These are phyloP conservation scores for Solanum medicagineum DNA, from an alignment of 257 asterid genomes.

Conservation along the genomic window DNA sequence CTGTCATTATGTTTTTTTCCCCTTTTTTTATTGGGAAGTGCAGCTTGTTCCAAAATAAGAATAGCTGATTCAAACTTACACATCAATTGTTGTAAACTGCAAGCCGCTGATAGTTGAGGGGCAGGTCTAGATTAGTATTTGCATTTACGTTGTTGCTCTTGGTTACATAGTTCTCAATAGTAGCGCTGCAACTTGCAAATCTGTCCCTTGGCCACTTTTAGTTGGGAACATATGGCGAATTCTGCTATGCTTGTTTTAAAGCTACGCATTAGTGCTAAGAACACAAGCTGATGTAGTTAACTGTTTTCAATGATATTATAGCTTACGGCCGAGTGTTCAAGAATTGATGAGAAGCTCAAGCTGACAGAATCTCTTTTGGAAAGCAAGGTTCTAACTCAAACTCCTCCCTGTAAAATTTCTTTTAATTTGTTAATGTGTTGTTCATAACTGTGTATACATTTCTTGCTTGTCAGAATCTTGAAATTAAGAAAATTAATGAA, in stretches of 20 bases:
- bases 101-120: not conserved
- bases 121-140: not conserved
- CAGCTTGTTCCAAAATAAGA: not conserved
- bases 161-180: not conserved
- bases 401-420: not conserved
- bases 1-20: not conserved
- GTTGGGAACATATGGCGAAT: not conserved
- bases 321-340: slow-evolving; percentile 80
- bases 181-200: not conserved
- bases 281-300: not conserved
- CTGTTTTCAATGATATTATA: not conserved
- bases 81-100: not conserved
- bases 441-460: not conserved
- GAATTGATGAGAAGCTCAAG: slow-evolving; percentile 85
- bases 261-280: not conserved
- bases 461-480: slow-evolving; percentile 63
- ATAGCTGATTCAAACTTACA: not conserved
- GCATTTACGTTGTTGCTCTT: not conserved
- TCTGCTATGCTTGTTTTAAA: not conserved
- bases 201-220: not conserved
- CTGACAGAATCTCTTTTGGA: slow-evolving; percentile 73
- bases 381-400: slow-evolving; percentile 56
- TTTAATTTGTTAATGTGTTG: not conserved
- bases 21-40: not conserved
- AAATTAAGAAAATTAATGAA: slow-evolving; percentile 86